phyloP scores from a whole-genome alignment of 192 early-diverging fungal genomes.

The Funneliformis mosseae region DNA sequence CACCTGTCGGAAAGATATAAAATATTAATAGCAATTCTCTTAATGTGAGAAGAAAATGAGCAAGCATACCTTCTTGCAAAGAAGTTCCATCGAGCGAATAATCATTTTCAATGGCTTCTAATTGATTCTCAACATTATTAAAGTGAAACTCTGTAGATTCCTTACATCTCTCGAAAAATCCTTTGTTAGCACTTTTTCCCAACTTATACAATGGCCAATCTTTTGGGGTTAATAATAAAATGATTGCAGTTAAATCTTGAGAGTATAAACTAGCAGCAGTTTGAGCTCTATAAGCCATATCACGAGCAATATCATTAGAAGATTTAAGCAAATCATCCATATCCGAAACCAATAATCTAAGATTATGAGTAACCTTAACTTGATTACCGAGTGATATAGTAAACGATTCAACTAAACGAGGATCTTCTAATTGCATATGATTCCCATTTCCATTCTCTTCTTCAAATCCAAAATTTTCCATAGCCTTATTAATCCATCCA shows the following conservation, averaged over 20 bases:
- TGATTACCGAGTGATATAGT: conserved; percentile 75
- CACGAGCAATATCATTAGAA: conserved; percentile 44
- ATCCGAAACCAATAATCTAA: conserved; percentile 61
- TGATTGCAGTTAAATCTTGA: conserved; percentile 59
- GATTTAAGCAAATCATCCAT: conserved; percentile 51
- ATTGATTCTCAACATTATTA: conserved; percentile 64
- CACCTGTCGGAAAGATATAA: conserved; percentile 42
- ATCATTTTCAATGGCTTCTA: conserved; percentile 56
- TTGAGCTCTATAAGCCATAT: conserved; percentile 68
- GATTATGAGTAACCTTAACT: conserved; percentile 71
- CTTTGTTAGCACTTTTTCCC: conserved; percentile 55
- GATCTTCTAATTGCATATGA: conserved; percentile 16
- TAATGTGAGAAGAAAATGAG: not conserved
- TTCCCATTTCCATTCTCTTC: conserved; percentile 48
- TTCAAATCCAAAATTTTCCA: conserved; percentile 63
- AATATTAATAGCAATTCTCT: not conserved
- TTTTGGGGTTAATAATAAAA: conserved; percentile 52
- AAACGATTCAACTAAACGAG: conserved; percentile 70
- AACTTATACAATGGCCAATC: conserved; percentile 62
- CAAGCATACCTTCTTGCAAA: conserved; percentile 57
- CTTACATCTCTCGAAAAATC: conserved; percentile 64
- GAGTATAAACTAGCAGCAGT: conserved; percentile 68
- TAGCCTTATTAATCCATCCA: conserved; percentile 65
- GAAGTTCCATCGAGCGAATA: conserved; percentile 31
- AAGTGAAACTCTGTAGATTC: conserved; percentile 80